phyloP scores from a whole-genome alignment of 148 eudicot species.

The Rhododendron vialii region DNA sequence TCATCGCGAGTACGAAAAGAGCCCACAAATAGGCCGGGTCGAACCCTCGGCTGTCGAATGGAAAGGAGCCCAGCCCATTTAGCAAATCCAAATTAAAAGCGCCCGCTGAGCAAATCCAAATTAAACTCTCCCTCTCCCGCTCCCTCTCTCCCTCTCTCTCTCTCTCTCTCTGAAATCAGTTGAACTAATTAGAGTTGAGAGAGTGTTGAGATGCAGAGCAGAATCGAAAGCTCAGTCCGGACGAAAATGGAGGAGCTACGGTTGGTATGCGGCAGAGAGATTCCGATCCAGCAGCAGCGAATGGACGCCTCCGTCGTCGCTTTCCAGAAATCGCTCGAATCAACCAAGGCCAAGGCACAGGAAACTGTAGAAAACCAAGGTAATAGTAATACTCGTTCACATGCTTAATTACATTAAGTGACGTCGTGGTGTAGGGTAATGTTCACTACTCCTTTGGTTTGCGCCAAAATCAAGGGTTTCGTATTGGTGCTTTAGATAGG shows the following conservation, averaged over 20 bases:
- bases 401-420: background rate
- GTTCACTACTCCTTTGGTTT: slow-evolving; percentile 7
- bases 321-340: slow-evolving; percentile 34
- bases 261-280: slow-evolving; percentile 45
- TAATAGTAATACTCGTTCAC: background rate
- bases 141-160: background rate
- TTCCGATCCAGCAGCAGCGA: slow-evolving; percentile 41
- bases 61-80: background rate
- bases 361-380: slow-evolving; percentile 47
- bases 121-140: background rate
- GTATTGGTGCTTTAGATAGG: background rate
- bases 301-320: slow-evolving; percentile 20
- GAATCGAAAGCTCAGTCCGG: slow-evolving; percentile 20
- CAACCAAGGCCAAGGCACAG: slow-evolving; percentile 28
- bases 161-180: background rate
- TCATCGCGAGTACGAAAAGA: too few relatives aligned
- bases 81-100: too few relatives aligned
- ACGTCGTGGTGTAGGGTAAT: background rate
- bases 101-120: background rate
- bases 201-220: slow-evolving; percentile 10
- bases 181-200: background rate
- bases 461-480: background rate
- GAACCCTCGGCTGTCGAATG: background rate
- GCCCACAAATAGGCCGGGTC: too few relatives aligned
- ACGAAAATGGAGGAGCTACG: slow-evolving; percentile 50